phyloP scores from a whole-genome alignment of 2,329 filamentous ascomycete species.

The Cordyceps fumosorosea region DNA sequence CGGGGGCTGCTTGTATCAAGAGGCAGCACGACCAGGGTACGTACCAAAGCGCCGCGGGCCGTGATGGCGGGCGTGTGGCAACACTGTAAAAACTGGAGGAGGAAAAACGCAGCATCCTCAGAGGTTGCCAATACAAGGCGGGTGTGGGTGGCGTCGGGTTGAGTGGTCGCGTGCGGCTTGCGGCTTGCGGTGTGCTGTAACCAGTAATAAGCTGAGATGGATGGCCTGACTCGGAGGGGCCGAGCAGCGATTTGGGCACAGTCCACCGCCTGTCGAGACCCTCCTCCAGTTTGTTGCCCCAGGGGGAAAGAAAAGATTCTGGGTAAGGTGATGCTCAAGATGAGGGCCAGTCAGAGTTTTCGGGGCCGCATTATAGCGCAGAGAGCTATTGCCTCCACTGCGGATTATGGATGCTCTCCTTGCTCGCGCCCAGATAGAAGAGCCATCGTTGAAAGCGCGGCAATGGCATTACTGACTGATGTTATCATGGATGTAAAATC shows the following conservation, averaged over 20 bases:
- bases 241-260: neutral
- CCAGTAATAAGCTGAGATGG: neutral
- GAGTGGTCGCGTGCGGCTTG: neutral
- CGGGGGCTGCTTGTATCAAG: neutral
- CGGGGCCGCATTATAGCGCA: slow-evolving; percentile 4
- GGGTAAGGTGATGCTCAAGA: slow-evolving; percentile 6
- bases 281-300: neutral
- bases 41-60: neutral
- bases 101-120: neutral
- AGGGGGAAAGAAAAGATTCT: slow-evolving; percentile 11
- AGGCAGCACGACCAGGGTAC: neutral
- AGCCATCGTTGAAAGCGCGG: neutral
- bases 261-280: neutral
- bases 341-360: neutral
- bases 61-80: neutral
- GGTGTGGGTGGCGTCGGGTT: no score
- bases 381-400: slow-evolving; percentile 1
- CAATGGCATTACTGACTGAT: no score
- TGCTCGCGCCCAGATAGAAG: no score
- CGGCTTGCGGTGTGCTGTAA: neutral
- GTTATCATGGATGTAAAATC: neutral
- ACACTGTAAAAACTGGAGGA: neutral
- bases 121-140: neutral
- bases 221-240: neutral
- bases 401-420: neutral